Base-by-base conservation (phyloP, 2,329 filamentous ascomycete genomes). In the Alternaria arborescens region DNA sequence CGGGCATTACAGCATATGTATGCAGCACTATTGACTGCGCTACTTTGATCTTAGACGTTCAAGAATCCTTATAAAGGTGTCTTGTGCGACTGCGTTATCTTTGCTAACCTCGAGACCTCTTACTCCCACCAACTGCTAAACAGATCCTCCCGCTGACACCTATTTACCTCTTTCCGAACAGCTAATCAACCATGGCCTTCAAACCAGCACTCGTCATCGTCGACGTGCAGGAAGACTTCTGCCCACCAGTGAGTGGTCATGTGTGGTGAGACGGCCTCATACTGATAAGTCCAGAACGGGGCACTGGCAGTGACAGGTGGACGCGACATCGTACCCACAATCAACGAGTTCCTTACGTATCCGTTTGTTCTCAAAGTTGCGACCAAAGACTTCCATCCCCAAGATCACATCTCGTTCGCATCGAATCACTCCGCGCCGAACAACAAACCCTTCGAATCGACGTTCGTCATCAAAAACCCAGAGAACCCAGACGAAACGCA, bases 141-240 rank as follows among this genome's bases (percentile, higher is more conserved):
- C 47, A 44, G 40, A 12, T 42, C 10, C 8, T 47, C 26, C 16
- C 3, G 28, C 24, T 47, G n/a, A 47, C 28, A 52, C 34, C 22
- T 12, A 18, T 6, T 20, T 16, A 14, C 14, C 20, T 28, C 8
- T 12, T n/a, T 41, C n/a, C 38, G 11, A 26, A 11, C 14, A 41
- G 16, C n/a, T 34, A 43, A 4, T n/a, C 20, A 14, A 64, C 12
- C 20, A 75, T 75, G 73, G 36, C 70, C 18, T 78, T 75, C 64
- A 74, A 71, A 52, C 84, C 87, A 44, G 88, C 88, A n/a, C 78
- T 90, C 38, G 79, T 97, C 48, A 85, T 97, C 11, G 90, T 97
- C 54, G 94, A 97, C 79, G 85, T 97, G 74, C 95, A 98, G 80
- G 91, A 97, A 78, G 94, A 98, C 82, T 98, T 97, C 78, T 97